These are phyloP conservation scores for Talaromyces islandicus DNA, from an alignment of 2,329 filamentous ascomycete species.

Conservation along the genomic window DNA sequence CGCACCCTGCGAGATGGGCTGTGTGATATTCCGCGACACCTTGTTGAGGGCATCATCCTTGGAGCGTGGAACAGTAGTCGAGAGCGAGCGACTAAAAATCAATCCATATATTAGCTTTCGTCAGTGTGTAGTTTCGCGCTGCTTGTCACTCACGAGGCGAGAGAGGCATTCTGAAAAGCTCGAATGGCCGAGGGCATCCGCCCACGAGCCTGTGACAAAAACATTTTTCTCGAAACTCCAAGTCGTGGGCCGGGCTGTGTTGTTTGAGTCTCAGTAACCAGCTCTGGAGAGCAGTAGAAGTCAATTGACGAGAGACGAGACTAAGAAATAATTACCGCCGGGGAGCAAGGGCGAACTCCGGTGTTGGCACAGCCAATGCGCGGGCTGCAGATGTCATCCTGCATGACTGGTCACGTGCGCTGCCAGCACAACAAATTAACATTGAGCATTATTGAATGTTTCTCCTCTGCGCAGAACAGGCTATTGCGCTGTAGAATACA, in stretches of 20 bases:
- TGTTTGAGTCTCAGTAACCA: background rate
- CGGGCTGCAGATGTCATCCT: background rate
- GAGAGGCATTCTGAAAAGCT: conserved; percentile 13
- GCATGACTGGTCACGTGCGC: background rate
- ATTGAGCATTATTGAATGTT: background rate
- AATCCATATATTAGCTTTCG: conserved; percentile 6
- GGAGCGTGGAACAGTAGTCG: conserved; percentile 42
- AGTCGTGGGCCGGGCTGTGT: background rate
- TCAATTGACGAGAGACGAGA: background rate
- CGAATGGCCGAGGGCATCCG: conserved; percentile 23
- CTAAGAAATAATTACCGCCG: background rate
- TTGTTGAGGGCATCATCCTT: conserved; percentile 64
- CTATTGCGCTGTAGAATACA: background rate
- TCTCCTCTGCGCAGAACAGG: background rate
- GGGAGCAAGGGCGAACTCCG: conserved; percentile 8
- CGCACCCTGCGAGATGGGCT: conserved; percentile 95
- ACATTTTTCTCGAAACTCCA: conserved; percentile 15
- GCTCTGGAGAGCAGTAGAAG: background rate
- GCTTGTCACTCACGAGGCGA: conserved; percentile 13
- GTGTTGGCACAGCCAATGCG: conserved; percentile 2
- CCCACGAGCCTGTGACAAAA: conserved; percentile 24
- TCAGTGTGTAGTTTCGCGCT: background rate
- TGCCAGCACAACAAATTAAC: background rate
- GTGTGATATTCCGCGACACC: conserved; percentile 78
- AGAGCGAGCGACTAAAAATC: conserved; percentile 26